Evolutionary conservation across 345 rosid genomes (phyloP).

Genomic region (Laguncularia racemosa): DNA sequence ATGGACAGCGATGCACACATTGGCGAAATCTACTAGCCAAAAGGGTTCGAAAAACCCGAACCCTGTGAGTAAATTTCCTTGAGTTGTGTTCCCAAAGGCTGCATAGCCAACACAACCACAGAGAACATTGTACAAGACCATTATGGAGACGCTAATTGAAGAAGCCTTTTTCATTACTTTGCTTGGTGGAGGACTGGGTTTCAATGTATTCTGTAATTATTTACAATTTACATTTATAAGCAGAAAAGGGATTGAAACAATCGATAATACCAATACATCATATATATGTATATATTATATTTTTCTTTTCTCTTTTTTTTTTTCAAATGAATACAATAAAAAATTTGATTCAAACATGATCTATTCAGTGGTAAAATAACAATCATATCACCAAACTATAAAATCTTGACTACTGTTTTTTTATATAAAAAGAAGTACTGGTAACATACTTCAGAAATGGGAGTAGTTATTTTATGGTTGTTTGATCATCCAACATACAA

Average conservation of each 20-base stretch:
- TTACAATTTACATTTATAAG: background rate
- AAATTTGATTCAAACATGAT: no score
- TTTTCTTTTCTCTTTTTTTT: no score
- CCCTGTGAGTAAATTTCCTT: constrained; percentile 35
- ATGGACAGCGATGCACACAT: constrained; percentile 14
- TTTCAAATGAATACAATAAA: no score
- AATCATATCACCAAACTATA: no score
- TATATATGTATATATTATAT: no score
- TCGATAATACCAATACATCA: no score
- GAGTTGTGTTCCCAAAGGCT: constrained; percentile 27
- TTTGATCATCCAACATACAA: no score
- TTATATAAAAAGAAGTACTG: background rate
- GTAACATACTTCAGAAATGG: no score
- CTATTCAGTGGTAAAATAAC: no score
- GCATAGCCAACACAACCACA: constrained; percentile 30
- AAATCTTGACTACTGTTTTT: no score
- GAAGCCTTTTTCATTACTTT: constrained; percentile 32
- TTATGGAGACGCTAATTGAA: constrained; percentile 7
- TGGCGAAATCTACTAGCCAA: constrained; percentile 10
- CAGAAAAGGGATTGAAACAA: no score
- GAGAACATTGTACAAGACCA: constrained; percentile 24
- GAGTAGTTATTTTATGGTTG: no score
- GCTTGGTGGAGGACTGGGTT: constrained; percentile 32
- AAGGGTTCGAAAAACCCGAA: constrained; percentile 14
- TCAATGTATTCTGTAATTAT: constrained; percentile 28